These are phyloP conservation scores for Diversispora eburnea DNA, from an alignment of 192 early-diverging fungal species.

Conservation along the genomic window DNA sequence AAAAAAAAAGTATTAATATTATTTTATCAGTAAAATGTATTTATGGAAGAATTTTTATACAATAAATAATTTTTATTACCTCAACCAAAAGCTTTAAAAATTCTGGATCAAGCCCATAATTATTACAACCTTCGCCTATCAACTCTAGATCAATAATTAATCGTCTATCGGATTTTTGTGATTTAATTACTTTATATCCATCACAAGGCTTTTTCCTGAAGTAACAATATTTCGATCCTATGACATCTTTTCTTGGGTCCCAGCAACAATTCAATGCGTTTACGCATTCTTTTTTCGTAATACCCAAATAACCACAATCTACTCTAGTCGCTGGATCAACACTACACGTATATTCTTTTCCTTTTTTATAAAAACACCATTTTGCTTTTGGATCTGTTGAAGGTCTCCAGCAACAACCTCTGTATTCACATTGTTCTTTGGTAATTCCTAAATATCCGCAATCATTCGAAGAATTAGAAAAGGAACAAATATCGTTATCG, in stretches of 20 bases:
- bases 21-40: too few species aligned
- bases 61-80: not conserved
- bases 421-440: too few species aligned
- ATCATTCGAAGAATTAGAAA: too few species aligned
- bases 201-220: not conserved
- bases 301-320: slow-evolving; percentile 19
- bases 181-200: not conserved
- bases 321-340: too few species aligned
- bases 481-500: too few species aligned
- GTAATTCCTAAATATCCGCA: too few species aligned
- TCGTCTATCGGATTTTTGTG: not conserved
- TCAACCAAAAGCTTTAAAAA: not conserved
- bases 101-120: not conserved
- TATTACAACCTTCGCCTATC: not conserved
- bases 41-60: too few species aligned
- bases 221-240: not conserved
- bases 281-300: not conserved
- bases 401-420: too few species aligned
- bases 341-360: too few species aligned
- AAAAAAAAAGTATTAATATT: not conserved
- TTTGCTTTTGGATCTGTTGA: too few species aligned
- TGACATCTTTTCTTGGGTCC: not conserved
- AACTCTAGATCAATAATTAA: not conserved
- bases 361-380: too few species aligned
- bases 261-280: slow-evolving; percentile 15